Conservation (phyloP, 83 land plant genomes). For the Picea abies region DNA sequence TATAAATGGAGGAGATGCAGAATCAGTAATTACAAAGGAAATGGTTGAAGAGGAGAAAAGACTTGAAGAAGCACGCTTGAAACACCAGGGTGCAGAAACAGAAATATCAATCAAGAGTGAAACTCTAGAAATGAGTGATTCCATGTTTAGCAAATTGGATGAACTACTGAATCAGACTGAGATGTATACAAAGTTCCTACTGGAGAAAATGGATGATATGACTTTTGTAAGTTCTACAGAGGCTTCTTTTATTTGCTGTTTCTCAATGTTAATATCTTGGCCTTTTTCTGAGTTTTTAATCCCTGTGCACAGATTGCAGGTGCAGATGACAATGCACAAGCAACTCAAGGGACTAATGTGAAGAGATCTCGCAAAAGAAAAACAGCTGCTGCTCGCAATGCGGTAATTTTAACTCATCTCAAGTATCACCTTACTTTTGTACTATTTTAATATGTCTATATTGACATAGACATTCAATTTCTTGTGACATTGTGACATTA, state of each 20-base stretch:
- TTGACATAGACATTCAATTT: background rate
- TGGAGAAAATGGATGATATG: constrained; percentile 81
- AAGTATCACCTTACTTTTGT: background rate
- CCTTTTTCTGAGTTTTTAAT: background rate
- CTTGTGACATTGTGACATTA: background rate
- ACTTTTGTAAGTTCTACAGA: constrained; percentile 25
- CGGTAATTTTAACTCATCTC: background rate
- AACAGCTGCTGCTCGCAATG: background rate
- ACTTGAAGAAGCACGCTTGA: too few relatives aligned
- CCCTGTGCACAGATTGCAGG: background rate
- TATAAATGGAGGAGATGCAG: too few relatives aligned
- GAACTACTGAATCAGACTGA: constrained; percentile 70
- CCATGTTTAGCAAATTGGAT: constrained; percentile 63
- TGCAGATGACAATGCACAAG: background rate
- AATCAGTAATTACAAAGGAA: too few relatives aligned
- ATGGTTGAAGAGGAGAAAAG: too few relatives aligned
- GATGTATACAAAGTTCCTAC: constrained; percentile 63
- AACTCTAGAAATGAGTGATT: constrained; percentile 3
- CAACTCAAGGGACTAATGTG: constrained; percentile 9
- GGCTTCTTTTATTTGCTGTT: background rate
- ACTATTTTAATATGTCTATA: background rate
- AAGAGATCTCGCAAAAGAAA: background rate
- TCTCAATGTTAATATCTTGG: background rate
- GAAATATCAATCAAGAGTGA: too few relatives aligned
- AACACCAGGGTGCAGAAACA: too few relatives aligned